phyloP scores from a whole-genome alignment of 2,329 filamentous ascomycete genomes.

The Hirsutella rhossiliensis region DNA sequence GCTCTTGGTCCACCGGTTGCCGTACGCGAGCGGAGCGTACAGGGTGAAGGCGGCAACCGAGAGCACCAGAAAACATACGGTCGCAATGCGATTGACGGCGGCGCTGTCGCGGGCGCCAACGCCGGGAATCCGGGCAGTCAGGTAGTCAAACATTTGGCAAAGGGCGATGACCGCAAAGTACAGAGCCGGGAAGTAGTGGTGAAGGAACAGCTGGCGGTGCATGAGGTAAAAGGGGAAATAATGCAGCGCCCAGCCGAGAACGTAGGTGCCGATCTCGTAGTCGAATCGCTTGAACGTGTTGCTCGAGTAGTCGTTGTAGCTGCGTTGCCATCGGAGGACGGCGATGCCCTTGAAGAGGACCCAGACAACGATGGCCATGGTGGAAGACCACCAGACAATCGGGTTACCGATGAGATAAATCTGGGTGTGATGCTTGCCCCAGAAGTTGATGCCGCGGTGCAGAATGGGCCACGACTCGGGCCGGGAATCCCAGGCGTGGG shows the following conservation, averaged over 20 bases:
- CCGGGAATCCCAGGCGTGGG: conserved; percentile 95
- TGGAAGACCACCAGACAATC: conserved; percentile 87
- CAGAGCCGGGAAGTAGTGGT: conserved; percentile 95
- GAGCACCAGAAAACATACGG: conserved; percentile 60
- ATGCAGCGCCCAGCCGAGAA: conserved; percentile 92
- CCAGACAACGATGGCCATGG: conserved; percentile 65
- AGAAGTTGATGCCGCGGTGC: conserved; percentile 95
- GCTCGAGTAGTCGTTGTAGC: conserved; percentile 73
- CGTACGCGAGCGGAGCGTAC: conserved; percentile 85
- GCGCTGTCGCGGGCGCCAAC: conserved; percentile 56
- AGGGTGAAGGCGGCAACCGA: conserved; percentile 67
- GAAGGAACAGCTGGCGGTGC: conserved; percentile 94
- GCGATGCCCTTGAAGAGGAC: conserved; percentile 77
- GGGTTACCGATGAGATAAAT: conserved; percentile 96
- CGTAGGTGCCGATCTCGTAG: conserved; percentile 83
- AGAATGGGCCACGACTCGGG: conserved; percentile 89
- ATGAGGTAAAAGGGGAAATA: conserved; percentile 99
- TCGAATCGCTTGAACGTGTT: conserved; percentile 90
- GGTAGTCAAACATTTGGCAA: conserved; percentile 81
- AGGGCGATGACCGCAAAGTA: conserved; percentile 89
- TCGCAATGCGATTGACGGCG: conserved; percentile 60
- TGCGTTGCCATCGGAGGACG: conserved; percentile 87
- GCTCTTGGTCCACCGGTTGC: conserved; percentile 83
- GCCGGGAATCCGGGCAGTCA: conserved; percentile 58
- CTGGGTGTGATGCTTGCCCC: conserved; percentile 87